phyloP scores from a whole-genome alignment of 257 asterid species.

The Voacanga thouarsii region DNA sequence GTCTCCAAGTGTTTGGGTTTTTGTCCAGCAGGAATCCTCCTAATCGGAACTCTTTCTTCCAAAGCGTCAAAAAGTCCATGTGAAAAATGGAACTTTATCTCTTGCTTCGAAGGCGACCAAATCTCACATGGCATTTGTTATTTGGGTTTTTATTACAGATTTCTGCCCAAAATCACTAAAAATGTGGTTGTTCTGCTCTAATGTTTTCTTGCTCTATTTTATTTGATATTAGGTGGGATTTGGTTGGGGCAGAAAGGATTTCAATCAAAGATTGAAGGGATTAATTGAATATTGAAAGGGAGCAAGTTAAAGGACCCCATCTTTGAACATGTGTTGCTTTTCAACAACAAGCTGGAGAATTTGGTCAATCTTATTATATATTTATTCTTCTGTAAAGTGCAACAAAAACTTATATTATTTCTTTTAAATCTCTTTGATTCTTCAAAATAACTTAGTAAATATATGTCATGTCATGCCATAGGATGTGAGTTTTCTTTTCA shows the following conservation, averaged over 20 bases:
- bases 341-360: background rate
- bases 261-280: conserved; percentile 15
- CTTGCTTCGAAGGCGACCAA: conserved; percentile 23
- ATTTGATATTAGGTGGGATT: conserved; percentile 67
- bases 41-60: conserved; percentile 16
- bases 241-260: conserved; percentile 42
- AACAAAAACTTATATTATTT: background rate
- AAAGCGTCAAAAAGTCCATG: conserved; percentile 19
- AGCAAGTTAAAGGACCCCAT: conserved; percentile 3
- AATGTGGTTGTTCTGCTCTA: conserved; percentile 37
- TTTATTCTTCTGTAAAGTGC: background rate
- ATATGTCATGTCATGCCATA: too few relatives aligned
- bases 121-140: conserved; percentile 16
- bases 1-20: conserved; percentile 39
- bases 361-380: background rate
- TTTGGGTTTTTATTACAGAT: conserved; percentile 11
- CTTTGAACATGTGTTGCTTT: background rate
- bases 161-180: conserved; percentile 15
- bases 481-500: too few relatives aligned
- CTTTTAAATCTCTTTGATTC: too few relatives aligned
- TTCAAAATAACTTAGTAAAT: too few relatives aligned
- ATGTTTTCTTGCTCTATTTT: conserved; percentile 49
- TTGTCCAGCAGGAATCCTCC: conserved; percentile 20
- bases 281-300: conserved; percentile 22
- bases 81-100: conserved; percentile 22